These are phyloP conservation scores for Rhododendron mucronatum DNA, from an alignment of 148 eudicot species.

Conservation along the genomic window DNA sequence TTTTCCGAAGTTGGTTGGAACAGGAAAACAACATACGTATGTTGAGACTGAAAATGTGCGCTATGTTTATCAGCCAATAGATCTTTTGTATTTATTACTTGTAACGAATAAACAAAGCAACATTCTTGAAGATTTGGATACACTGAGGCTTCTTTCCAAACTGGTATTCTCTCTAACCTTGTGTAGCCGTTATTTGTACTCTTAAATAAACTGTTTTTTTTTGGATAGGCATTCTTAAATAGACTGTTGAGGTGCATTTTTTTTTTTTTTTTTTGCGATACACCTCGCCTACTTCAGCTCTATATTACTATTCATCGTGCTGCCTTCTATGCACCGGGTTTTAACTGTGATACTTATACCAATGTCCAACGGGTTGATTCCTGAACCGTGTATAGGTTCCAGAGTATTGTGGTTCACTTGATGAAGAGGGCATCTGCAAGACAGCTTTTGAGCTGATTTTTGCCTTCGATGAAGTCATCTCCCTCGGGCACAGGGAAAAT, in stretches of 20 bases:
- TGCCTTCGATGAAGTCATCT: slow-evolving; percentile 92
- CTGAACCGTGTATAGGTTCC: slow-evolving; percentile 73
- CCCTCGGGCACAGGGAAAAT: slow-evolving; percentile 94
- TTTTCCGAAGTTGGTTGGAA: slow-evolving; percentile 92
- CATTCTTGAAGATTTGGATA: slow-evolving; percentile 98
- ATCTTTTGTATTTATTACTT: slow-evolving; percentile 75
- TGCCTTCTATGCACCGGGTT: not conserved
- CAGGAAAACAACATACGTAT: slow-evolving; percentile 96
- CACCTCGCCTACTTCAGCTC: not conserved
- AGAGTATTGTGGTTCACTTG: slow-evolving; percentile 73
- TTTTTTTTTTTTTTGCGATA: not conserved
- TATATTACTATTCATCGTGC: not conserved
- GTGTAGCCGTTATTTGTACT: not conserved
- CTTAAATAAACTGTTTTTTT: not conserved
- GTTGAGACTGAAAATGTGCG: slow-evolving; percentile 99
- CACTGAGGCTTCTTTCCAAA: slow-evolving; percentile 91
- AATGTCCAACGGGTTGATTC: slow-evolving; percentile 18
- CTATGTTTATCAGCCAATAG: slow-evolving; percentile 96
- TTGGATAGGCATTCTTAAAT: not conserved
- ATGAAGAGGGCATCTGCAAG: slow-evolving; percentile 87
- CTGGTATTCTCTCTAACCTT: slow-evolving; percentile 57
- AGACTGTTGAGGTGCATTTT: not conserved
- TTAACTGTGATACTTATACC: not conserved
- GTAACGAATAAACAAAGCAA: slow-evolving; percentile 96
- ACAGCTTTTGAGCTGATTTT: slow-evolving; percentile 89